Evolutionary conservation across 345 rosid species (phyloP).

Genomic region (Melaleuca alternifolia): DNA sequence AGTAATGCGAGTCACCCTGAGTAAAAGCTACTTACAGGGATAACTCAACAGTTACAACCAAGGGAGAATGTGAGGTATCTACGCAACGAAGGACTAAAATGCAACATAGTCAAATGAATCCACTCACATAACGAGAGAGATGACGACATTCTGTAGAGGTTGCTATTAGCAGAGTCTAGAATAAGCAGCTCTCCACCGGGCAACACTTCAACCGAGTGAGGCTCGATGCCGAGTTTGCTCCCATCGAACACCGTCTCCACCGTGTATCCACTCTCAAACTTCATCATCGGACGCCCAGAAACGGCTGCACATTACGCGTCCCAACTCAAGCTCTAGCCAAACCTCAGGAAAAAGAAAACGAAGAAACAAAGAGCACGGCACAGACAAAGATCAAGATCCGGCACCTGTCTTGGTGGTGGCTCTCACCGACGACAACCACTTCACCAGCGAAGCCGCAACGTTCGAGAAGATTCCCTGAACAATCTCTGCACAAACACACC

Average conservation of each 20-base stretch:
- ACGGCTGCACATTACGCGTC: conserved; percentile 33
- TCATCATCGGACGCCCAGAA: conserved; percentile 84
- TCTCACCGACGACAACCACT: conserved; percentile 92
- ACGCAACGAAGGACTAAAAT: not conserved
- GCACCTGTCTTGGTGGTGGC: conserved; percentile 84
- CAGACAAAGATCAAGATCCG: conserved; percentile 14
- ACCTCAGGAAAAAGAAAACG: not conserved
- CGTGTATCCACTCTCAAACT: conserved; percentile 83
- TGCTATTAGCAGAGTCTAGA: conserved; percentile 86
- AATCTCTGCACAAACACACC: conserved; percentile 51
- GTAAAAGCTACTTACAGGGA: not conserved
- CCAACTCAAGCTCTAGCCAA: not conserved
- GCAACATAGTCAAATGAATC: not conserved
- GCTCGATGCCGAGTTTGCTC: conserved; percentile 93
- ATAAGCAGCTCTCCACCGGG: conserved; percentile 82
- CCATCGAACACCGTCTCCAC: conserved; percentile 99
- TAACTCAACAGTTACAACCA: not conserved
- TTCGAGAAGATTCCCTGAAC: conserved; percentile 66
- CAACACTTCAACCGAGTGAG: conserved; percentile 67
- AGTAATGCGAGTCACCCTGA: not conserved
- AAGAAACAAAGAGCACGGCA: not conserved
- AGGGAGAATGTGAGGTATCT: not conserved
- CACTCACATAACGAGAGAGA: conserved; percentile 85
- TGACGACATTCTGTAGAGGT: conserved; percentile 79
- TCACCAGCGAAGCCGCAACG: conserved; percentile 56